These are phyloP conservation scores for Cercospora sp. DNA, from an alignment of 2,329 filamentous ascomycete genomes.

Conservation along the genomic window DNA sequence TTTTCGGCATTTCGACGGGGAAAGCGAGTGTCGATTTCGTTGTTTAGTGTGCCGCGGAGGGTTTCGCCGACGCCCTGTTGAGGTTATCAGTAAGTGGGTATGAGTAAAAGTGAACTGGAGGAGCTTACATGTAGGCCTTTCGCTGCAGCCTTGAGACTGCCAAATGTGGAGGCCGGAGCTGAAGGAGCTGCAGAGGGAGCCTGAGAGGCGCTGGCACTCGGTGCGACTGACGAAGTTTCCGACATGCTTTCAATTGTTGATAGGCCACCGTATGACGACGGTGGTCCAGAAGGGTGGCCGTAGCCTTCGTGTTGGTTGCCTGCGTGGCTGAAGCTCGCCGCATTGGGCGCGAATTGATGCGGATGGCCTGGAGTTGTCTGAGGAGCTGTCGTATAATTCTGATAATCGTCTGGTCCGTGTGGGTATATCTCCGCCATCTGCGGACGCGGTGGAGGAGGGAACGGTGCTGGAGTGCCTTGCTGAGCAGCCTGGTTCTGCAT, in stretches of 20 bases:
- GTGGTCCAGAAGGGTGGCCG: constrained; percentile 2
- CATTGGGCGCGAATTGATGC: background rate
- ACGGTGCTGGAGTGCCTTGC: constrained; percentile 10
- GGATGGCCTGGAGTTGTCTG: background rate
- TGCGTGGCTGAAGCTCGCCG: constrained; percentile 1
- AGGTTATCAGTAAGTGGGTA: constrained; percentile 7
- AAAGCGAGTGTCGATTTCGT: constrained; percentile 36
- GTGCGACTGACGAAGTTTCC: constrained; percentile 8
- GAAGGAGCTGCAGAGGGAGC: constrained; percentile 10
- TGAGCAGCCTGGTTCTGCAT: constrained; percentile 1
- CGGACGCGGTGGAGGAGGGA: constrained; percentile 13
- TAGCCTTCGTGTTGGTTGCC: constrained; percentile 2
- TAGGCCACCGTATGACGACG: constrained; percentile 13
- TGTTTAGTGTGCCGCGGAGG: constrained; percentile 37
- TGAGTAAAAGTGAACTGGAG: background rate
- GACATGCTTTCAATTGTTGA: constrained; percentile 17
- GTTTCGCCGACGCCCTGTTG: constrained; percentile 39
- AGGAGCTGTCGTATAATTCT: constrained; percentile 5
- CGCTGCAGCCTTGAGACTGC: constrained; percentile 36
- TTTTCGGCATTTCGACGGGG: constrained; percentile 35
- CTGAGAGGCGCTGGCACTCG: constrained; percentile 9
- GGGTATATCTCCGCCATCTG: background rate
- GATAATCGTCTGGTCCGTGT: constrained; percentile 14
- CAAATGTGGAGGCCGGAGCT: constrained; percentile 14
- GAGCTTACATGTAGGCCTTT: constrained; percentile 36